Conservation (phyloP, 805 yeast species). For the Starmerella scarabaei region DNA sequence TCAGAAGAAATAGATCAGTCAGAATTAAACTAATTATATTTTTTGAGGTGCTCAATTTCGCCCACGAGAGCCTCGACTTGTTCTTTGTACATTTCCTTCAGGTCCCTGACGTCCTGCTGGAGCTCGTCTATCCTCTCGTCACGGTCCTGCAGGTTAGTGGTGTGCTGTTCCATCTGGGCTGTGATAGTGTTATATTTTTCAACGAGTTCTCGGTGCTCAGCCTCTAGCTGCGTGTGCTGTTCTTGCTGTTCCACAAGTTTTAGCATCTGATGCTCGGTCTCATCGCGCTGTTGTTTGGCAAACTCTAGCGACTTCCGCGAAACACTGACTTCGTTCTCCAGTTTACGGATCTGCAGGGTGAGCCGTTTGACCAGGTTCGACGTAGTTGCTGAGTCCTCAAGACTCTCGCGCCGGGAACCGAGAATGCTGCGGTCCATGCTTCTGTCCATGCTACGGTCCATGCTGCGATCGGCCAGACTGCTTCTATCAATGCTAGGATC, state of each 20-base stretch:
- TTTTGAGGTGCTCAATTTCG: conserved; percentile 17
- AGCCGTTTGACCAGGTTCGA: conserved; percentile 63
- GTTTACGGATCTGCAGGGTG: conserved; percentile 60
- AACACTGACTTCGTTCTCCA: conserved; percentile 64
- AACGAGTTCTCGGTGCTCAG: conserved; percentile 20
- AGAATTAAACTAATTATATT: neutral
- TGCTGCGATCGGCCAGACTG: no score
- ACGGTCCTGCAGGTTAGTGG: conserved; percentile 73
- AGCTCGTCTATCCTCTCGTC: conserved; percentile 76
- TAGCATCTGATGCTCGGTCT: conserved; percentile 55
- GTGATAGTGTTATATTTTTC: conserved; percentile 31
- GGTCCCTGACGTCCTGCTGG: conserved; percentile 73
- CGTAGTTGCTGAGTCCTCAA: conserved; percentile 18
- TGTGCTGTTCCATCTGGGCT: conserved; percentile 33
- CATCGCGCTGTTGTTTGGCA: conserved; percentile 45
- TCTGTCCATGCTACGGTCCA: no score
- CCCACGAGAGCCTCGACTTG: conserved; percentile 83
- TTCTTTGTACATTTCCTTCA: conserved; percentile 67
- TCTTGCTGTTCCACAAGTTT: conserved; percentile 45
- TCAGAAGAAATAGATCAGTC: conserved; percentile 29
- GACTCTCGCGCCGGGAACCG: conserved; percentile 11
- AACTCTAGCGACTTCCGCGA: conserved; percentile 49
- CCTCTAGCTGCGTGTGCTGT: conserved; percentile 28
- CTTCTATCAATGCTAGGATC: no score
- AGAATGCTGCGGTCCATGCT: no score